A percentile compares a stretch with the other conserved stretches of the same genome.
Conservation (phyloP, 192 early-diverging fungal species). For the Rhizoclosmatium globosum region DNA sequence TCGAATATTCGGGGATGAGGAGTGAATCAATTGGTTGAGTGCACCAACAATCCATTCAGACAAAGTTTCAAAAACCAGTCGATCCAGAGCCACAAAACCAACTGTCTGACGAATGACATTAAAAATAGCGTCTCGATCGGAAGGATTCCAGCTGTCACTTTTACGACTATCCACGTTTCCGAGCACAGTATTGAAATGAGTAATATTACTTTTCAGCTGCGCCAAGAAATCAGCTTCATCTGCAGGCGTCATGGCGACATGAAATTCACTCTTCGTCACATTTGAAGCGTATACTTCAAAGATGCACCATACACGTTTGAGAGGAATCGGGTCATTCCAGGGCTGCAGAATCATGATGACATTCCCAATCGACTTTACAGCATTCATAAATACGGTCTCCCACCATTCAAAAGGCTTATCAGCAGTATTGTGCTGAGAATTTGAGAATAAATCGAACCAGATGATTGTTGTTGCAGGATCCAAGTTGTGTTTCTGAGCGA, state of each 20-base stretch:
- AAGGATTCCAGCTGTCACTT: no score
- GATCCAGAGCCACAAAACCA: constrained; percentile 13
- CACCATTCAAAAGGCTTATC: constrained; percentile 20
- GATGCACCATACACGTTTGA: constrained; percentile 39
- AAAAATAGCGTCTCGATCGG: neutral
- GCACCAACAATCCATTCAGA: constrained; percentile 2
- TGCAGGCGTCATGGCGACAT: constrained; percentile 25
- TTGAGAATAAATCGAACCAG: constrained; percentile 41
- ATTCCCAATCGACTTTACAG: constrained; percentile 25
- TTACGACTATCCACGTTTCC: no score
- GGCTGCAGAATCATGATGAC: constrained; percentile 33
- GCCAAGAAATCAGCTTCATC: no score
- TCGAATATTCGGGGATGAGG: no score
- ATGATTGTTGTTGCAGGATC: neutral
- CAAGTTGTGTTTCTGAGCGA: constrained; percentile 17
- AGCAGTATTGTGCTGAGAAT: constrained; percentile 34
- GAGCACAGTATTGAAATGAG: no score
- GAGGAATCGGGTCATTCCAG: constrained; percentile 34
- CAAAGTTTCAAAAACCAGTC: neutral
- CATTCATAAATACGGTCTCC: constrained; percentile 34
- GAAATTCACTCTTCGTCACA: constrained; percentile 23
- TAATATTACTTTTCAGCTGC: no score
- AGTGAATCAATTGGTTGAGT: neutral
- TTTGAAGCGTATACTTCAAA: constrained; percentile 38
- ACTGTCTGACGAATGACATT: neutral